A percentile compares a stretch with the other conserved stretches of the same genome.
phyloP scores from a whole-genome alignment of 345 rosid species.

The Salix udensis region DNA sequence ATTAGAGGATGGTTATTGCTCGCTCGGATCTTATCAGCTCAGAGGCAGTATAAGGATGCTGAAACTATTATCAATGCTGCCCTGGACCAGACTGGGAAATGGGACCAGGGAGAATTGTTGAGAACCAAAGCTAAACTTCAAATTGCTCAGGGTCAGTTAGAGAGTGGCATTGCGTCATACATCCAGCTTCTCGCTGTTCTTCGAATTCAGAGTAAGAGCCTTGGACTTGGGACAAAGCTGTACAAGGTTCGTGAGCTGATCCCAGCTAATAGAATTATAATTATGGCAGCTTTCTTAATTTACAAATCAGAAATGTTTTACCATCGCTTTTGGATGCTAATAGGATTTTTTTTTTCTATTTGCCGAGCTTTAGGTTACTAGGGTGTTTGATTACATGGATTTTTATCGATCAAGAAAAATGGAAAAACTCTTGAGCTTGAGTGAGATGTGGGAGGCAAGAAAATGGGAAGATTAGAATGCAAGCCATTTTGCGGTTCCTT shows the following conservation, averaged over 20 bases:
- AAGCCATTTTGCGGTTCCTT: background rate
- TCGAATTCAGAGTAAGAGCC: slow-evolving; percentile 65
- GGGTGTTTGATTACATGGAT: too few species aligned
- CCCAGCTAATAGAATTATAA: background rate
- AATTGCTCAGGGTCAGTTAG: slow-evolving; percentile 56
- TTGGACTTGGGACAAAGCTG: slow-evolving; percentile 39
- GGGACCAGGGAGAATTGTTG: slow-evolving; percentile 83
- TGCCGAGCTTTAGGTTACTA: too few species aligned
- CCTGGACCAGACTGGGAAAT: slow-evolving; percentile 65
- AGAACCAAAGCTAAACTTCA: slow-evolving; percentile 71
- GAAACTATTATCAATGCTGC: slow-evolving; percentile 58
- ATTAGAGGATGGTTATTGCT: slow-evolving; percentile 64
- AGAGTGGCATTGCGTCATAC: slow-evolving; percentile 55
- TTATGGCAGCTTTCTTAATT: background rate
- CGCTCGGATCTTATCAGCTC: slow-evolving; percentile 74
- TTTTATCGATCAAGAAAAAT: background rate
- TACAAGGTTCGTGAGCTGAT: slow-evolving; percentile 39
- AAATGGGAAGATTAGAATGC: background rate
- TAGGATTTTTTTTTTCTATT: background rate
- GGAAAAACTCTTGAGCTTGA: background rate
- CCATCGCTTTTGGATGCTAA: background rate
- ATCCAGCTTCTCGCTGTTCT: slow-evolving; percentile 67
- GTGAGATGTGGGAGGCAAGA: background rate
- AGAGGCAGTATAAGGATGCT: slow-evolving; percentile 52
- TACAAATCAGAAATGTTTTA: background rate